Evolutionary conservation across 495 filamentous ascomycete species (phyloP).

Genomic region (Bathelium albidoporum): DNA sequence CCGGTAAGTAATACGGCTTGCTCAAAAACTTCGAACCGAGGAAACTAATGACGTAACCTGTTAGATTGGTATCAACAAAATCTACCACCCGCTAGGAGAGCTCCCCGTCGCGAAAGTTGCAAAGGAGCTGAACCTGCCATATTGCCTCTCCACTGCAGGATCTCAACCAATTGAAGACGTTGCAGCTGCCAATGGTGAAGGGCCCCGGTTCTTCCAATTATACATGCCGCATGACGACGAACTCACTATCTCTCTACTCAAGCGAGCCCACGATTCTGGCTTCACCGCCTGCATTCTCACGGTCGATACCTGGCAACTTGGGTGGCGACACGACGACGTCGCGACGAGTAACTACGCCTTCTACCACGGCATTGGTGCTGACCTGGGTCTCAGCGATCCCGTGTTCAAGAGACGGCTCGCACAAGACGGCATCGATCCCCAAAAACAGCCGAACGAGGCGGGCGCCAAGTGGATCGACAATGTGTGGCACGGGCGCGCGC

Average conservation of each 20-base stretch:
- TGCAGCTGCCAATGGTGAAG: conserved; percentile 42
- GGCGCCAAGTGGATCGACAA: conserved; percentile 54
- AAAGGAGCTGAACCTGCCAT: conserved; percentile 44
- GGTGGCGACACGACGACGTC: conserved; percentile 55
- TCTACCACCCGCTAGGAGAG: conserved; percentile 50
- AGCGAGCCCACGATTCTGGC: conserved; percentile 43
- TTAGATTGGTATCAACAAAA: conserved; percentile 59
- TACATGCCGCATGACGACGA: conserved; percentile 58
- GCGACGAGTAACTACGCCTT: conserved; percentile 52
- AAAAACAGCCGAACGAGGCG: conserved; percentile 39
- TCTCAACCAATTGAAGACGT: conserved; percentile 49
- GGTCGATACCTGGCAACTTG: conserved; percentile 56
- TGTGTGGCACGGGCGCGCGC: conserved; percentile 53
- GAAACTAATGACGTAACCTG: too few species aligned
- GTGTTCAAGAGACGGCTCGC: conserved; percentile 44
- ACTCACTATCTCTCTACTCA: conserved; percentile 44
- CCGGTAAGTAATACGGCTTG: too few species aligned
- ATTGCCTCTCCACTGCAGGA: conserved; percentile 49
- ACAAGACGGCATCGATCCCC: conserved; percentile 44
- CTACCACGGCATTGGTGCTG: conserved; percentile 46
- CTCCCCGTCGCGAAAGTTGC: conserved; percentile 49
- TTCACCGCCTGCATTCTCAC: conserved; percentile 53
- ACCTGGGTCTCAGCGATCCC: conserved; percentile 48
- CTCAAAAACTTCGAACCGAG: too few species aligned
- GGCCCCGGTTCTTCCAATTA: conserved; percentile 51